Evolutionary conservation across 805 yeast species (phyloP), one percentile per base, ranked within the genome.

Genomic region (Teunomyces pallodes): DNA sequence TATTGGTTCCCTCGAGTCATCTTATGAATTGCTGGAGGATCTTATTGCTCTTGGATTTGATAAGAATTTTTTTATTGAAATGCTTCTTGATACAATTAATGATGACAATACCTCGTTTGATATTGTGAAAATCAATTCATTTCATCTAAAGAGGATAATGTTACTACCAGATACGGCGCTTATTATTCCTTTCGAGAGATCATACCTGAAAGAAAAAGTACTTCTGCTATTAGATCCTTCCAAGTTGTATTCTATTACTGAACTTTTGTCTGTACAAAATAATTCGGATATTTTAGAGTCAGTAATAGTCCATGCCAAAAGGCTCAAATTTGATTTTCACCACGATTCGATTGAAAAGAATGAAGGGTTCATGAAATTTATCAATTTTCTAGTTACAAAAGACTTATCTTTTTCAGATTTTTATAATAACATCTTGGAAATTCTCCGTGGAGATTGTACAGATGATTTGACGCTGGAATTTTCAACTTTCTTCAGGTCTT

Each of bases 51-150:
- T 66, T 49, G 74, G 75, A 0, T 54, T 69, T 26, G 48, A 59
- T 12, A 53, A 46, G 20, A 39, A 43, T 0, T 51, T 62, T 0
- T 73, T 78, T 47, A 32, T 67, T 0, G 60, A 59, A 0, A 62
- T 62, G 43, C 54, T 81, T 5, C 24, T 70, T 1, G 45, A 54
- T 0, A 66, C 67, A 16, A 69, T 8, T 51, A 72, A 16, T 52
- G 53, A 72, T 42, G 63, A 70, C 30, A 79, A 79, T 36, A 39
- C 46, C 5, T 44, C 49, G 46, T 69, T 72, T 40, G 76, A 70
- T 0, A 51, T 74, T 0, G 66, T 80, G 31, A 66, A 73, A 28
- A 49, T 76, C 13, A 77, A 80, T 9, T 70, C 80, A 0, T 46
- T 53, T 13, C 66, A 78, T 4, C 52, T 82, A 13, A 36, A 33